A percentile compares a stretch with the other conserved stretches of the same genome.
phyloP scores from a whole-genome alignment of 2,329 filamentous ascomycete genomes.

The Passalora sequoiae region DNA sequence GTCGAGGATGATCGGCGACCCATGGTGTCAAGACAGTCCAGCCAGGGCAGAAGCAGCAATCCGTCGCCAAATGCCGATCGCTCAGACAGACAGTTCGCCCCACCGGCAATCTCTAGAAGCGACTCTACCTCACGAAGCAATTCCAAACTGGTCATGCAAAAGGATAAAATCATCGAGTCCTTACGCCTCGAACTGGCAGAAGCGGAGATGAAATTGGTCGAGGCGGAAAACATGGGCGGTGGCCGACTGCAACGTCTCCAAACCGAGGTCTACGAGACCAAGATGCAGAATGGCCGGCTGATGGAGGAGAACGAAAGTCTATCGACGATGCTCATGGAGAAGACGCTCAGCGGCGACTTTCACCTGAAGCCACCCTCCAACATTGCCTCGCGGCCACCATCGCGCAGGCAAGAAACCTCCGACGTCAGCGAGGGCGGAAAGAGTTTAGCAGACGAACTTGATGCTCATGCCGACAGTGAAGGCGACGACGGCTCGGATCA shows the following conservation, averaged over 20 bases:
- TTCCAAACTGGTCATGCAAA: conserved; percentile 85
- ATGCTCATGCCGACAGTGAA: conserved; percentile 55
- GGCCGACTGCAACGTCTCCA: conserved; percentile 86
- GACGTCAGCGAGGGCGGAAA: conserved; percentile 38
- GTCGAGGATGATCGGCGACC: conserved; percentile 50
- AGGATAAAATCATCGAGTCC: conserved; percentile 93
- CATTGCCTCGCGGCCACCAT: conserved; percentile 52
- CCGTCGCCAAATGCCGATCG: conserved; percentile 61
- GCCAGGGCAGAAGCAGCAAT: conserved; percentile 23
- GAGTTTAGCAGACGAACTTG: conserved; percentile 83
- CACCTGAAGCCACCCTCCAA: conserved; percentile 22
- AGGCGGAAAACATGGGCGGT: conserved; percentile 88
- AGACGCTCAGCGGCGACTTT: conserved; percentile 92
- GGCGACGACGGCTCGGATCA: conserved; percentile 49
- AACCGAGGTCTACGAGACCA: conserved; percentile 79
- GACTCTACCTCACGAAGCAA: conserved; percentile 64
- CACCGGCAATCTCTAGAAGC: conserved; percentile 73
- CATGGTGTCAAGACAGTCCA: conserved; percentile 40
- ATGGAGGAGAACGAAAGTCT: conserved; percentile 99
- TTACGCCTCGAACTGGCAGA: conserved; percentile 88
- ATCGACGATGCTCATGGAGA: conserved; percentile 87
- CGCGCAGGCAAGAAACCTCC: conserved; percentile 30
- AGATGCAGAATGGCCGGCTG: conserved; percentile 89
- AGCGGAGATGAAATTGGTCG: conserved; percentile 88
- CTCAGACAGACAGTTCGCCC: conserved; percentile 63